These are phyloP conservation scores for Xylariaceae sp. DNA, from an alignment of 2,329 filamentous ascomycete species.

Conservation along the genomic window DNA sequence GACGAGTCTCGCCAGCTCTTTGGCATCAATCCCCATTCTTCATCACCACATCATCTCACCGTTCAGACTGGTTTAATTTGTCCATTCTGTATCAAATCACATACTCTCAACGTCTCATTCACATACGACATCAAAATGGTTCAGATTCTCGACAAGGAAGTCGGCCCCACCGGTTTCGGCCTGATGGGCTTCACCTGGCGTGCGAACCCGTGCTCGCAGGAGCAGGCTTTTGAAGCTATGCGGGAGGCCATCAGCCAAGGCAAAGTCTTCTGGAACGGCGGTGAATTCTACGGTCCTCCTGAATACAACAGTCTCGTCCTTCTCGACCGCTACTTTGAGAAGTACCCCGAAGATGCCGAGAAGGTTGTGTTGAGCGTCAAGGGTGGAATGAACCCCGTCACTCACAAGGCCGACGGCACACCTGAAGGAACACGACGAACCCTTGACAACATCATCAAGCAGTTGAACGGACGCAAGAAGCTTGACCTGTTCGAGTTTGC, in stretches of 20 bases:
- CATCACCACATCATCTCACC: background rate
- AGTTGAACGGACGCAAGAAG: conserved; percentile 42
- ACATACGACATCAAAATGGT: conserved; percentile 21
- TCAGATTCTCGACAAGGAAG: conserved; percentile 26
- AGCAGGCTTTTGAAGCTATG: conserved; percentile 43
- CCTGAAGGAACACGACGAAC: conserved; percentile 44
- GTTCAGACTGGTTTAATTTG: background rate
- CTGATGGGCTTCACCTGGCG: conserved; percentile 33
- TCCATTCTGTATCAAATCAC: background rate
- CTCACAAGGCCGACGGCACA: conserved; percentile 39
- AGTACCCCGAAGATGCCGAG: conserved; percentile 51
- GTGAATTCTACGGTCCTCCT: conserved; percentile 50
- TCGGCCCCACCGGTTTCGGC: conserved; percentile 27
- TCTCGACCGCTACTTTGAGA: conserved; percentile 50
- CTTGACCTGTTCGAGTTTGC: conserved; percentile 52
- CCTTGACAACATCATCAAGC: conserved; percentile 44
- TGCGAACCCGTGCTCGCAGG: conserved; percentile 29
- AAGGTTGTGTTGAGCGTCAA: conserved; percentile 54
- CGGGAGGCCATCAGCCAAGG: conserved; percentile 39
- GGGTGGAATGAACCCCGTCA: conserved; percentile 39
- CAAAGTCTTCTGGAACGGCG: conserved; percentile 48
- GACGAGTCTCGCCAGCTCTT: background rate
- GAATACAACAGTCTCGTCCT: conserved; percentile 49
- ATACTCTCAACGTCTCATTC: background rate
- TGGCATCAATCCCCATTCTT: background rate